Conservation (phyloP, 163 green algal species). For the Chlamydomonas reinhardtii region DNA sequence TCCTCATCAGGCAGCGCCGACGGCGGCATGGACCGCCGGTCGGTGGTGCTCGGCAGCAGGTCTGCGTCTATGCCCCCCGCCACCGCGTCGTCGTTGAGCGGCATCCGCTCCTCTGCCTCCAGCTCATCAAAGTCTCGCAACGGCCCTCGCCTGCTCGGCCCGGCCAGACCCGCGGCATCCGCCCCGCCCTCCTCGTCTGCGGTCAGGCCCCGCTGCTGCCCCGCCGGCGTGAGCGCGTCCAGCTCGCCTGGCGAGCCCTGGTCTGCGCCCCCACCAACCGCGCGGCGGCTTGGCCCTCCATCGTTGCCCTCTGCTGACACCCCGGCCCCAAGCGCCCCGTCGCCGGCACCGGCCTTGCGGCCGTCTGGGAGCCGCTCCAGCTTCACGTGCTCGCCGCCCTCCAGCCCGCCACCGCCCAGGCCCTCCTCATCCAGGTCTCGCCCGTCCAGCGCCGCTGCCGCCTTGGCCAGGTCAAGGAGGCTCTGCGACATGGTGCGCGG, state of each 20-base stretch:
- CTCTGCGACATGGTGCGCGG: constrained; percentile 19
- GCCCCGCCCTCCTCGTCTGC: background rate
- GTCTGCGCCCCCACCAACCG: background rate
- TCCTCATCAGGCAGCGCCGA: no score
- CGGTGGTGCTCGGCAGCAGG: no score
- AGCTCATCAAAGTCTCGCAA: no score
- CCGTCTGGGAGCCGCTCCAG: background rate
- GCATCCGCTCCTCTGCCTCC: no score
- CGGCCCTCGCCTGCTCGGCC: no score
- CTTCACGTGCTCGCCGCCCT: background rate
- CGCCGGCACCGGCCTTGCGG: background rate
- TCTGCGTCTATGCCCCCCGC: no score
- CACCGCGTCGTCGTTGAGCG: no score
- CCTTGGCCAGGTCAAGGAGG: constrained; percentile 41
- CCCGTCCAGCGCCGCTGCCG: constrained; percentile 32
- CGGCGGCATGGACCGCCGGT: no score
- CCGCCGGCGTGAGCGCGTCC: background rate
- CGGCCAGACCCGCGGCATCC: background rate
- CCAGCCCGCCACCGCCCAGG: background rate
- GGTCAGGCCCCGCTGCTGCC: background rate
- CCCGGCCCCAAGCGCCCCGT: no score
- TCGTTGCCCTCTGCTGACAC: background rate
- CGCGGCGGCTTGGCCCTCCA: background rate
- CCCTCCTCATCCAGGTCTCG: constrained; percentile 25
- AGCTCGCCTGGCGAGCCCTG: no score